phyloP scores from a whole-genome alignment of 2,329 filamentous ascomycete species.

The Tolypocladium nubicola region DNA sequence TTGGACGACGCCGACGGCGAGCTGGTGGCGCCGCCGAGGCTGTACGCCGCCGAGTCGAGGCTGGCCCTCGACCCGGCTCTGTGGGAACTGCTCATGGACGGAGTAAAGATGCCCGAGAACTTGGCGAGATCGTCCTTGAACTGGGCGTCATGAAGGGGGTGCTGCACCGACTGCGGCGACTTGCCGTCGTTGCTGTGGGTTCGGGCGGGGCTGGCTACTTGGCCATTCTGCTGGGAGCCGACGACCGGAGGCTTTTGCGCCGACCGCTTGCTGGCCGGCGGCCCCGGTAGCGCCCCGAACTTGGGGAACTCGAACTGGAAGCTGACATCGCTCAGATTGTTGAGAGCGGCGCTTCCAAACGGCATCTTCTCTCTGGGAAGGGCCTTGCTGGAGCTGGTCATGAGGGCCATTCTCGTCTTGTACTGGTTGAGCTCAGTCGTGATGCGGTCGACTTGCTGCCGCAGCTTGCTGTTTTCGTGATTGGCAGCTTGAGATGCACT shows the following conservation, averaged over 20 bases:
- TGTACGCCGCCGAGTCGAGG: constrained; percentile 38
- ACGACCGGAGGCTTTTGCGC: constrained; percentile 18
- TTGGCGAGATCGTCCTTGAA: constrained; percentile 42
- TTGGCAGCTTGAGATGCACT: constrained; percentile 75
- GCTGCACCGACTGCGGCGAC: constrained; percentile 10
- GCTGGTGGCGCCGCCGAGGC: constrained; percentile 42
- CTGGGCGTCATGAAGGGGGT: constrained; percentile 9
- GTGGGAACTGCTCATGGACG: constrained; percentile 34
- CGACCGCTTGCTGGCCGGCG: constrained; percentile 18
- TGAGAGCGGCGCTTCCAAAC: constrained; percentile 38
- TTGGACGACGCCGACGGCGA: constrained; percentile 55
- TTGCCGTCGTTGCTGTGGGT: constrained; percentile 16
- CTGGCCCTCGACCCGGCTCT: constrained; percentile 38
- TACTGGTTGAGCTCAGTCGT: constrained; percentile 81
- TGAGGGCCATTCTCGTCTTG: constrained; percentile 69
- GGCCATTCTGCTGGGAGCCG: constrained; percentile 16
- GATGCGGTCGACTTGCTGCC: constrained; percentile 80
- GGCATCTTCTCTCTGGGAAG: constrained; percentile 27
- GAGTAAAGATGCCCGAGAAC: constrained; percentile 49
- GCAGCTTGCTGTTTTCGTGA: constrained; percentile 74
- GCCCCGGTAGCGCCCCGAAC: constrained; percentile 64
- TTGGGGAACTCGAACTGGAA: constrained; percentile 96
- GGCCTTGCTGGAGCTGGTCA: constrained; percentile 20
- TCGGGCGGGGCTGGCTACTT: constrained; percentile 15
- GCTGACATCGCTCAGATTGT: constrained; percentile 60